Evolutionary conservation across 2,329 filamentous ascomycete genomes (phyloP), one percentile per base, ranked within the genome.

Genomic region (Clarireedia sp.): DNA sequence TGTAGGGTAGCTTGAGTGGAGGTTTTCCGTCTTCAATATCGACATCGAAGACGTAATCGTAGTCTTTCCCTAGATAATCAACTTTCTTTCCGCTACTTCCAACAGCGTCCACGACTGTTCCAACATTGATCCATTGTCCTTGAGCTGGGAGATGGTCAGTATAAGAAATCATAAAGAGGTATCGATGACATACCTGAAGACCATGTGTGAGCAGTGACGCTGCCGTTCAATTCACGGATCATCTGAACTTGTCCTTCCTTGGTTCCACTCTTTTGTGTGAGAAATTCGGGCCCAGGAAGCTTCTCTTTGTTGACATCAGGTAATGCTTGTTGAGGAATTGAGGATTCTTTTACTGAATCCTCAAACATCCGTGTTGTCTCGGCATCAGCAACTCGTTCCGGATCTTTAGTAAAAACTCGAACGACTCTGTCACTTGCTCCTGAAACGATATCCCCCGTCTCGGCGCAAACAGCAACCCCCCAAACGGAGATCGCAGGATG

Each of bases 401-500:
- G 69, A 52, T 79, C 83, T 64, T 90, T 80, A 12, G 85, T 92
- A 68, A 97, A 99, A 56, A 97, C 76, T 44, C 94, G 85, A 8
- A 90, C 85, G 45, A 92, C 75, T 55, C 88, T 85, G 67, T 99
- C 94, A 69, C 92, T 99, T 26, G 92, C 86, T 33, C 92, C 94
- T 2, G 89, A 89, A n/a, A 90, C 89, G 58, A 99, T 92, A 65
- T 99, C 95, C 21, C 94, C 92, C 48, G 82, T 95, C 59, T 89
- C 83, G 0, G 78, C 68, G 66, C 89, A 94, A 10, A 82, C 87
- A n/a, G 90, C 88, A 17, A 99, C 90, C 14, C 83, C 79, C 94
- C 94, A 99, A 5, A 99, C 91, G 0, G 92, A 97, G 54, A 97
- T 95, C 9, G 94, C 94, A 10, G 94, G 94, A 66, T 96, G 90